Evolutionary conservation across 2,329 filamentous ascomycete species (phyloP), one percentile per base, ranked within the genome.

Genomic region (Esteya vermicola): DNA sequence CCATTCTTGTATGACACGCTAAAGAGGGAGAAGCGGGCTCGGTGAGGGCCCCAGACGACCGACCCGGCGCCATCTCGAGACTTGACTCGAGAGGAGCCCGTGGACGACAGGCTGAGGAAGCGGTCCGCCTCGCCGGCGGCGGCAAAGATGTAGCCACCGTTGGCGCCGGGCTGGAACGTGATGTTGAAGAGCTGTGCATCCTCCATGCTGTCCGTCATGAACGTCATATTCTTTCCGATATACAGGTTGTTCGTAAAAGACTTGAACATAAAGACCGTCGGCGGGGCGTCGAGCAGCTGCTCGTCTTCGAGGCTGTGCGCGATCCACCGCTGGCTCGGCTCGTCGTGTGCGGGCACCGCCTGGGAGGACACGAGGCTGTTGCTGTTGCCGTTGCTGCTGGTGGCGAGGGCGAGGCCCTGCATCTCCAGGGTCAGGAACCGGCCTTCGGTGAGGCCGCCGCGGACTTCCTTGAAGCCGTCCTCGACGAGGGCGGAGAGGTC

Each of bases 381-480:
- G 10, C 10, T 28, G 26, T 28, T 28, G 26, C 4, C 26, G 26
- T 14, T 39, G 19, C 50, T 51, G 3, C 48, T 36, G 41, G 62
- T 62, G 9, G 57, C 56, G 14, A 71, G 54, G 0, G 65, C 65
- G 8, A 48, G 53, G 9, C 62, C 61, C 19, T 51, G 48, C 40
- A 54, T 52, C 47, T 69, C 67, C 36, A 72, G 63, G 9, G 64
- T 61, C 10, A 73, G 56, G 46, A 64, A 71, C 9, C 69, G 64
- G 5, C 69, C 70, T 48, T 73, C 69, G 4, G 68, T 72, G n/a
- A 72, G 53, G 22, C 59, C 56, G 0, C 70, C 70, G 3, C 68
- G 55, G 28, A 68, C 57, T 20, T 57, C 46, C 50, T 72, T 72
- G 58, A 64, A 72, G 1, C 70, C 70, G 26, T 65, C 52, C 46